phyloP scores from a whole-genome alignment of 139 green algal species.

The Tetraselmis striata region DNA sequence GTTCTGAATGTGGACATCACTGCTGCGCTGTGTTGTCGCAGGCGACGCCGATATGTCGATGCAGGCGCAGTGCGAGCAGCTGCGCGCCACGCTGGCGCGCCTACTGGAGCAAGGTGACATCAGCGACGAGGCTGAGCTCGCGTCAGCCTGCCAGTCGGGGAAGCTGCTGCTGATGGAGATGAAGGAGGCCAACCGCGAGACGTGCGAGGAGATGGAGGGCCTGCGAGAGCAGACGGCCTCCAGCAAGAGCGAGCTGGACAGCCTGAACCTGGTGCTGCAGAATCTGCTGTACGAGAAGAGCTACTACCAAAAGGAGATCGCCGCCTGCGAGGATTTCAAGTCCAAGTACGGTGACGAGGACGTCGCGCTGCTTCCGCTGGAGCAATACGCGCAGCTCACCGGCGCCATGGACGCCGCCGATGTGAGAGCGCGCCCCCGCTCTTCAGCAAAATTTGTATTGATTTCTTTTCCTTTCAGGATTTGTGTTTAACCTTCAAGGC shows the following conservation, averaged over 20 bases:
- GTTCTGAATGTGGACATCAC: too few species aligned
- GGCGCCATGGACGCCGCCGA: not conserved
- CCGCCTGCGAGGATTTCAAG: conserved; percentile 44
- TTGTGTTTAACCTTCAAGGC: too few species aligned
- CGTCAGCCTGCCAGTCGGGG: not conserved
- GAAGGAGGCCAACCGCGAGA: conserved; percentile 34
- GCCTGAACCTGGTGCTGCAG: conserved; percentile 45
- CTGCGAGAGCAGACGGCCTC: conserved; percentile 43
- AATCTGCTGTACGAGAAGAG: conserved; percentile 66
- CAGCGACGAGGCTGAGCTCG: not conserved
- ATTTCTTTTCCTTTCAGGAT: not conserved
- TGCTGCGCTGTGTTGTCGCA: too few species aligned
- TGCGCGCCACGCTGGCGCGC: not conserved
- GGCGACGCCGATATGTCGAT: too few species aligned
- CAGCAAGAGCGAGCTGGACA: conserved; percentile 48
- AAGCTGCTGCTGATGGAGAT: conserved; percentile 32
- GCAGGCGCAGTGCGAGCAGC: not conserved
- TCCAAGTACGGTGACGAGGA: conserved; percentile 43
- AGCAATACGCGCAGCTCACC: conserved; percentile 28
- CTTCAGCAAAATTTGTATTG: not conserved
- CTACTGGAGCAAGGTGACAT: not conserved
- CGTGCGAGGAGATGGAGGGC: conserved; percentile 31
- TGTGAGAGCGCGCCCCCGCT: not conserved
- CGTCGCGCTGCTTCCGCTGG: conserved; percentile 40
- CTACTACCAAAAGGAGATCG: conserved; percentile 70